Conservation (phyloP, 169 alveolate genomes). For the Eimeria falciformis region DNA sequence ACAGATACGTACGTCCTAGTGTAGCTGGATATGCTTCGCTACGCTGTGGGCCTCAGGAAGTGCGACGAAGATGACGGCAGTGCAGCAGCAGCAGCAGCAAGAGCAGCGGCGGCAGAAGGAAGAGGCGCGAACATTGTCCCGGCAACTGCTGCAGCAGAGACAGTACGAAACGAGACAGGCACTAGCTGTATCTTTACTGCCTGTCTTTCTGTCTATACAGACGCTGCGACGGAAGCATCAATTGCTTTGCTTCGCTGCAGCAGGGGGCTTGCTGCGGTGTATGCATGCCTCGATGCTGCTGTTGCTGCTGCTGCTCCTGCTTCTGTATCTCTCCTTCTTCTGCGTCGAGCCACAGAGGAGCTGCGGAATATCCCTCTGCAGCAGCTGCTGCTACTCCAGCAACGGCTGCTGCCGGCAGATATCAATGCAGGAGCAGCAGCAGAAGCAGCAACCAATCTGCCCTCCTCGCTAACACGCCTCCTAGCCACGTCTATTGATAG, state of each 20-base stretch:
- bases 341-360: slow-evolving; percentile 47
- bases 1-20: neutral
- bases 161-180: slow-evolving; percentile 1
- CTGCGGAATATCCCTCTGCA: slow-evolving; percentile 5
- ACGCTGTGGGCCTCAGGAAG: too few relatives aligned
- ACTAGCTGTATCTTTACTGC: neutral
- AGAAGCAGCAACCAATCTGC: neutral
- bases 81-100: neutral
- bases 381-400: neutral
- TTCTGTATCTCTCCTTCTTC: slow-evolving; percentile 29
- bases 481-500: slow-evolving; percentile 52
- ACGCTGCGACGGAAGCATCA: slow-evolving; percentile 35
- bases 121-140: neutral
- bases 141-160: slow-evolving; percentile 37
- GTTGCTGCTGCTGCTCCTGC: slow-evolving; percentile 66
- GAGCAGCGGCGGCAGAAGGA: slow-evolving; percentile 7
- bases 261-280: slow-evolving; percentile 23
- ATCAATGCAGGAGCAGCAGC: neutral
- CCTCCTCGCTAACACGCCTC: slow-evolving; percentile 7
- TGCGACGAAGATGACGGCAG: too few relatives aligned
- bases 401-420: slow-evolving; percentile 22
- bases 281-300: slow-evolving; percentile 50
- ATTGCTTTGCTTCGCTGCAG: slow-evolving; percentile 24
- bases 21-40: neutral
- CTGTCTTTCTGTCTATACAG: slow-evolving; percentile 25